Base-by-base conservation (phyloP, 169 alveolate species). In the Cryptosporidium felis region DNA sequence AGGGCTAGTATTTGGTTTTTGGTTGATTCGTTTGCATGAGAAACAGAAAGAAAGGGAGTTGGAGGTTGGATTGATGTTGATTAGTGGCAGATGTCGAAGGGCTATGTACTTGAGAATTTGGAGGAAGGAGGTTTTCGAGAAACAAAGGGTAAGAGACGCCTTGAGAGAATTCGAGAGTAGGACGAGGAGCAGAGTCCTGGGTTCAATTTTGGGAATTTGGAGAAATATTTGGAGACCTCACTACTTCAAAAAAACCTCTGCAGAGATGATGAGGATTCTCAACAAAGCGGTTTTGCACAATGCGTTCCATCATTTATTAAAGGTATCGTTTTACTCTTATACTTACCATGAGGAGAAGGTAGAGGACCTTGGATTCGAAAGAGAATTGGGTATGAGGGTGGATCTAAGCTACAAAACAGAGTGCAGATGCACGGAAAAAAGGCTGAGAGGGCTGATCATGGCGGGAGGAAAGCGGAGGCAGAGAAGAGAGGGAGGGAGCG, bases 171-270 rank as follows among this genome's bases (percentile, higher is more conserved):
- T 9, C 40, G 18, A 61, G 49, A 28, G 18, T 1, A 51, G 30
- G 10, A 1, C 12, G 23, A 40, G 45, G 26, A 26, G 21, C 32
- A n/a, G 16, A 74, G 42, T 0, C 16, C 36, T 9, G 5, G 49
- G 12, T 53, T 51, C 21, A 0, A 74, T 18, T n/a, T n/a, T n/a
- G n/a, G n/a, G n/a, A 5, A 8, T 32, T 16, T 74, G 85, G 85
- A 74, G 16, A 53, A 21, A 6, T 1, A 36, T 34, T 53, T 74
- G 85, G 85, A 32, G 18, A 18, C 85, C 85, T 16, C 34, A 74
- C 56, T 32, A 61, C 8, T 74, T 53, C 36, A 14, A 53, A 21
- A 74, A 74, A 8, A 36, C 26, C 18, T 36, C 58, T 0, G 40
- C 32, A 3, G 45, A 26, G 26, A 12, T 74, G n/a, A 53, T 74